These are phyloP conservation scores for Centaurea solstitialis DNA, from an alignment of 129 eudicot genomes.

Conservation along the genomic window DNA sequence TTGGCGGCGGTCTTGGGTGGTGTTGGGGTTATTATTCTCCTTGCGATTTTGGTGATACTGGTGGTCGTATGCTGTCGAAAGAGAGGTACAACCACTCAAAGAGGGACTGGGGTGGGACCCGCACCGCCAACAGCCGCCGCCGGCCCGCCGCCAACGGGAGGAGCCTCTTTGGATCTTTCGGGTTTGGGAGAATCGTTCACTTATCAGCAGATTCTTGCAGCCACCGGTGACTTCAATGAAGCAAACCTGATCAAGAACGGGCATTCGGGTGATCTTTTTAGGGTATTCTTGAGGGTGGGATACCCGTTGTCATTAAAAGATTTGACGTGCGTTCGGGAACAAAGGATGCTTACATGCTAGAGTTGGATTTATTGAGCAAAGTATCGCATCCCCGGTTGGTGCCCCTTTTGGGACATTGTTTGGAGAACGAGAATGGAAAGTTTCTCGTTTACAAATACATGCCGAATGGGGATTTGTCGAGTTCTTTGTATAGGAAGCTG, in stretches of 20 bases:
- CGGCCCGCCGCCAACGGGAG: slow-evolving; percentile 38
- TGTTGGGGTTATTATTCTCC: slow-evolving; percentile 45
- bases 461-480: slow-evolving; percentile 85
- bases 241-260: slow-evolving; percentile 72
- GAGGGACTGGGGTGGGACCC: slow-evolving; percentile 68
- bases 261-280: slow-evolving; percentile 87
- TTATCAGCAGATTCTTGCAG: slow-evolving; percentile 67
- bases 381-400: slow-evolving; percentile 79
- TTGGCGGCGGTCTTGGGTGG: slow-evolving; percentile 73
- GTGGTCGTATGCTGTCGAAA: slow-evolving; percentile 51
- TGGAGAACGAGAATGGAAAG: slow-evolving; percentile 75
- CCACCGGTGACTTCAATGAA: slow-evolving; percentile 64
- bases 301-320: slow-evolving; percentile 64
- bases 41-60: slow-evolving; percentile 35
- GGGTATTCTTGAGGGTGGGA: slow-evolving; percentile 75
- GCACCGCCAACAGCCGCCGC: slow-evolving; percentile 43
- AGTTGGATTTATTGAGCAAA: slow-evolving; percentile 73
- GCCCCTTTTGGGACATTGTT: slow-evolving; percentile 88
- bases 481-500: slow-evolving; percentile 68
- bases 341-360: slow-evolving; percentile 62
- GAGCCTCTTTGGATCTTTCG: slow-evolving; percentile 48
- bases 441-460: slow-evolving; percentile 72
- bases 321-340: slow-evolving; percentile 47
- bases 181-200: slow-evolving; percentile 73
- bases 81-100: slow-evolving; percentile 42